Conservation (phyloP, 129 eudicot species). For the Kitagawia praeruptora region DNA sequence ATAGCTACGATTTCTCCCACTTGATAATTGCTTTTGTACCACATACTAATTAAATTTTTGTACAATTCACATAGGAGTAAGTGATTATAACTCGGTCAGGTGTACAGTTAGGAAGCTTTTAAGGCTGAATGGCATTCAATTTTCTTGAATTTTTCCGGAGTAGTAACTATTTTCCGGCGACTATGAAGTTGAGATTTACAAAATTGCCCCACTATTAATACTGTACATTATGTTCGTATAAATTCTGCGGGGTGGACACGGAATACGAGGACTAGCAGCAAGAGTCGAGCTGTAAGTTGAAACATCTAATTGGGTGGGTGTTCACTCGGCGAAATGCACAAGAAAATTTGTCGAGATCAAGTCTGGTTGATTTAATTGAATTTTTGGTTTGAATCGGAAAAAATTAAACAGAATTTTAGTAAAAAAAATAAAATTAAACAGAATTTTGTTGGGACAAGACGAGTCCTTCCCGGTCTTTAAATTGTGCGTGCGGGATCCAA, state of each 20-base stretch:
- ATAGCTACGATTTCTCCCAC: not conserved
- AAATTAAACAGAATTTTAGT: too few relatives aligned
- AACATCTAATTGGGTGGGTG: not conserved
- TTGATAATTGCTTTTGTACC: not conserved
- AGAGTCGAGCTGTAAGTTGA: not conserved
- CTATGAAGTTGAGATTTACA: not conserved
- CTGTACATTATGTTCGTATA: not conserved
- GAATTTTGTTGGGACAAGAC: too few relatives aligned
- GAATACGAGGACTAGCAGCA: not conserved
- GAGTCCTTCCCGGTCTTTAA: too few relatives aligned
- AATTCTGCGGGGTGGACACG: not conserved
- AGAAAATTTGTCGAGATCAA: too few relatives aligned
- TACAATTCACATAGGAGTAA: not conserved
- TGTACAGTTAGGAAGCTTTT: slow-evolving; percentile 11
- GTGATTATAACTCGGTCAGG: slow-evolving; percentile 7
- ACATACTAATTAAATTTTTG: not conserved
- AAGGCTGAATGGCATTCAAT: not conserved
- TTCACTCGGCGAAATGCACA: too few relatives aligned
- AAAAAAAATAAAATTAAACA: too few relatives aligned
- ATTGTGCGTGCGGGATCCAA: too few relatives aligned
- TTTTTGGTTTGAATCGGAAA: too few relatives aligned
- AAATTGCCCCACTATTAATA: not conserved
- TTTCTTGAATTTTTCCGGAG: not conserved
- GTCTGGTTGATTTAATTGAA: too few relatives aligned
- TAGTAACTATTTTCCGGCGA: not conserved